Percentiles rank a stretch among this genome's conserved stretches.
Evolutionary conservation across 1,284 basidiomycete genomes (phyloP).

Genomic region (Pyrrhoderma lamaoense): DNA sequence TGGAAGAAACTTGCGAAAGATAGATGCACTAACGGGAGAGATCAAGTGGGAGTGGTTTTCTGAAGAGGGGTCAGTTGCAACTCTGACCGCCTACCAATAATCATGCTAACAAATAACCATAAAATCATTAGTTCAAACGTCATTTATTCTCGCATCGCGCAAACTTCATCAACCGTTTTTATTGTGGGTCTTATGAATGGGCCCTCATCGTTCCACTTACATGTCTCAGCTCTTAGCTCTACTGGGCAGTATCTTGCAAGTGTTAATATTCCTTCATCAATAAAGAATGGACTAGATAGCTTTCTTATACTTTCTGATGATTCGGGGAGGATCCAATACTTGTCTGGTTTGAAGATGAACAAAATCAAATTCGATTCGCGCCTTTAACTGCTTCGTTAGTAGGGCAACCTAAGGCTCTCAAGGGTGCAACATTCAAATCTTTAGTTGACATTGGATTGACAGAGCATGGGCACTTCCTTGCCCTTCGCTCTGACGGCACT

Average conservation of each 20-base stretch:
- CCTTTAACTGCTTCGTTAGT: conserved; percentile 48
- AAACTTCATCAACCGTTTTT: conserved; percentile 50
- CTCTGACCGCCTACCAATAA: too few species aligned
- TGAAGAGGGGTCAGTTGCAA: conserved; percentile 48
- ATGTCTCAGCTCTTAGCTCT: conserved; percentile 53
- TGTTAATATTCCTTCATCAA: conserved; percentile 50
- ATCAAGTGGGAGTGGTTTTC: conserved; percentile 58
- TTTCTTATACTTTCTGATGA: conserved; percentile 32
- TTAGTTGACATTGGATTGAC: conserved; percentile 52
- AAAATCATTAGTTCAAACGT: conserved; percentile 46
- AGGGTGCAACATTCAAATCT: conserved; percentile 37
- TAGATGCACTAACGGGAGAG: conserved; percentile 44
- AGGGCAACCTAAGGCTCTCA: conserved; percentile 36
- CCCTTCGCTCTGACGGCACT: conserved; percentile 44
- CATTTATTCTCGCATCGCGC: conserved; percentile 54
- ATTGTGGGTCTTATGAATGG: conserved; percentile 64
- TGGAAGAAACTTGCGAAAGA: conserved; percentile 45
- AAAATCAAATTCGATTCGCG: conserved; percentile 44
- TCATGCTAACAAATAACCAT: too few species aligned
- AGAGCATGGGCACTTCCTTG: conserved; percentile 44
- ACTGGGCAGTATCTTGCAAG: conserved; percentile 46
- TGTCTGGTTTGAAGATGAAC: conserved; percentile 58
- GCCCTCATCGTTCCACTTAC: conserved; percentile 54
- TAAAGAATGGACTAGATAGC: conserved; percentile 41
- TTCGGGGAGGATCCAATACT: conserved; percentile 32